A percentile compares a stretch with the other conserved stretches of the same genome.
phyloP scores from a whole-genome alignment of 2,329 filamentous ascomycete species.

The Fusarium paranaense region DNA sequence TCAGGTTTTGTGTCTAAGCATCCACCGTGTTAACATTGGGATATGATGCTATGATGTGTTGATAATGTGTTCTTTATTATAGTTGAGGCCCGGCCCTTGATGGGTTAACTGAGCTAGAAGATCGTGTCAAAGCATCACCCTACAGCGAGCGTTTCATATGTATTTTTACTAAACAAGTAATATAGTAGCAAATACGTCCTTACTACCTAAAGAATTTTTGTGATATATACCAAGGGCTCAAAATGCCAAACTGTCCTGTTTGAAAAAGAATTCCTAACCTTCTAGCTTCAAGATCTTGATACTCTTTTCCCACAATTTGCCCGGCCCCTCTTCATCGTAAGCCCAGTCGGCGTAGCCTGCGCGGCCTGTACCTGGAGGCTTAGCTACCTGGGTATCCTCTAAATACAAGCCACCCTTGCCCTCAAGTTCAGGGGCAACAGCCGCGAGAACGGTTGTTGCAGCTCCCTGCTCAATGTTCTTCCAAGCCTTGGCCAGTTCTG shows the following conservation, averaged over 20 bases:
- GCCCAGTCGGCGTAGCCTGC: background rate
- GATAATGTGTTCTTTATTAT: too few relatives aligned
- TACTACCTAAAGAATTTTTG: too few relatives aligned
- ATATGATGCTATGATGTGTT: too few relatives aligned
- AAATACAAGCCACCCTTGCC: constrained; percentile 20
- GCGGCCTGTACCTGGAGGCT: background rate
- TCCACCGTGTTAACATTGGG: too few relatives aligned
- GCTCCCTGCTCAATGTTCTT: constrained; percentile 16
- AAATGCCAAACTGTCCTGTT: background rate
- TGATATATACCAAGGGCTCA: background rate
- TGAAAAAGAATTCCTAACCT: background rate
- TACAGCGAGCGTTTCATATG: too few relatives aligned
- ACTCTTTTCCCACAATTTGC: background rate
- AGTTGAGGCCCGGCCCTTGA: too few relatives aligned
- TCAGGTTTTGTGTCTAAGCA: too few relatives aligned
- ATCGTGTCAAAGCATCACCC: too few relatives aligned
- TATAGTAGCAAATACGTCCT: background rate
- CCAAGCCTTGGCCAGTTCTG: background rate
- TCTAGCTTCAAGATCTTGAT: background rate
- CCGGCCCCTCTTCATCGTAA: background rate
- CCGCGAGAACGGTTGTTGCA: constrained; percentile 15
- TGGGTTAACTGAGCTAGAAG: too few relatives aligned
- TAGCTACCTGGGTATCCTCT: constrained; percentile 6
- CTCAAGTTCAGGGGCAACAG: constrained; percentile 6
- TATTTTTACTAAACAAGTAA: background rate